phyloP scores from a whole-genome alignment of 139 green algal genomes.

The Picochlorum costavermella region DNA sequence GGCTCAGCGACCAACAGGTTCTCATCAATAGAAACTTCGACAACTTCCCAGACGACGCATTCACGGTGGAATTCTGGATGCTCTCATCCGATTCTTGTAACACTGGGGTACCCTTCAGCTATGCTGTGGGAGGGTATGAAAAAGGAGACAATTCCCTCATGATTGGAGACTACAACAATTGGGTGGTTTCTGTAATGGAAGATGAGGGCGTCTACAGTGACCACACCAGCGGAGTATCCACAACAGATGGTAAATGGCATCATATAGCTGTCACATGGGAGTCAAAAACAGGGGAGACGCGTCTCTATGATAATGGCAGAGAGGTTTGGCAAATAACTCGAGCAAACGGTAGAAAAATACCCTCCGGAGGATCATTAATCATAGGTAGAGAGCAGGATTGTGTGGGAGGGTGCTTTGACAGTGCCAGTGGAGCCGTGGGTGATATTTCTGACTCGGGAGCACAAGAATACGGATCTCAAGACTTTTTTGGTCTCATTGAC shows the following conservation, averaged over 20 bases:
- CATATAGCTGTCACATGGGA: conserved; percentile 79
- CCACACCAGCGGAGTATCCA: conserved; percentile 56
- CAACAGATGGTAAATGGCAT: conserved; percentile 76
- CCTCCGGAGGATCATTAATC: conserved; percentile 72
- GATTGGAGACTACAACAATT: conserved; percentile 81
- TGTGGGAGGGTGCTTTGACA: conserved; percentile 80
- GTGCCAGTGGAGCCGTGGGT: conserved; percentile 43
- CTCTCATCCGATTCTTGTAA: conserved; percentile 22
- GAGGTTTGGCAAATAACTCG: conserved; percentile 59
- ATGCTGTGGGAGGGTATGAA: conserved; percentile 54
- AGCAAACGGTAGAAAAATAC: conserved; percentile 53
- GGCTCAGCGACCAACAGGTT: conserved; percentile 68
- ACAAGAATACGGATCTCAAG: conserved; percentile 72
- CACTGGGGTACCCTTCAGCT: conserved; percentile 57
- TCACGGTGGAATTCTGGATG: conserved; percentile 92
- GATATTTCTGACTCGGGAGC: conserved; percentile 18
- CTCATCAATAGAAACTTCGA: conserved; percentile 62
- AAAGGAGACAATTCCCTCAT: conserved; percentile 74
- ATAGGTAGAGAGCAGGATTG: conserved; percentile 83
- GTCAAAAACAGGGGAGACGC: conserved; percentile 36
- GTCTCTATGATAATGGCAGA: conserved; percentile 74
- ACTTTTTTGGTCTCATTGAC: conserved; percentile 71
- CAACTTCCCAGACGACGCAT: conserved; percentile 53
- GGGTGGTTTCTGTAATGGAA: conserved; percentile 76
- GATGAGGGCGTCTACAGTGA: conserved; percentile 66